Percentiles rank a stretch among this genome's conserved stretches.
These are phyloP conservation scores for Wilhelminamyces savonicus DNA, from an alignment of 805 yeast genomes.

Conservation along the genomic window DNA sequence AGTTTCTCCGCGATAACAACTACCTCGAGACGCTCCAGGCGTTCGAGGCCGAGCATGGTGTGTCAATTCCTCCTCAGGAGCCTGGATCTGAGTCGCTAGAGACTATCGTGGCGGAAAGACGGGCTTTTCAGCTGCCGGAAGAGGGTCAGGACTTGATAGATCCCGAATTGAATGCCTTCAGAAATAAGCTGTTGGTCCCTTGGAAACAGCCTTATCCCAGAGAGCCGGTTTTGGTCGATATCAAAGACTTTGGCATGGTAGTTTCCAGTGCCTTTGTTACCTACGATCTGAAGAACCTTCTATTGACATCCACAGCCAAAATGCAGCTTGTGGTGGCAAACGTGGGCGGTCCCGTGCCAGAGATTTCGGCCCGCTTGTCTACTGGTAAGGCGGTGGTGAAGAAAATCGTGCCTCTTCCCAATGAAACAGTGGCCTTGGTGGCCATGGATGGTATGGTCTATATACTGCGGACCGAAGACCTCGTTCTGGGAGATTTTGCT, in stretches of 20 bases:
- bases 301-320: too few relatives aligned
- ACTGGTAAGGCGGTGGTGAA: constrained; percentile 26
- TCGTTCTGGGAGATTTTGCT: too few relatives aligned
- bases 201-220: neutral
- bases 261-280: too few relatives aligned
- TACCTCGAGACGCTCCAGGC: constrained; percentile 39
- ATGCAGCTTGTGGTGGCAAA: too few relatives aligned
- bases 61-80: constrained; percentile 14
- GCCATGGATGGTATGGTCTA: constrained; percentile 50
- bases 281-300: too few relatives aligned
- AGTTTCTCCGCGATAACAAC: constrained; percentile 49
- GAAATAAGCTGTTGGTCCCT: constrained; percentile 1
- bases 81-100: constrained; percentile 30
- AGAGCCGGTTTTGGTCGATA: too few relatives aligned
- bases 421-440: constrained; percentile 28
- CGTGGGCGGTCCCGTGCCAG: too few relatives aligned
- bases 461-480: constrained; percentile 5
- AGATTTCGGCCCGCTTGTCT: too few relatives aligned
- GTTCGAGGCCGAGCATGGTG: constrained; percentile 43
- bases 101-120: constrained; percentile 33
- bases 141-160: too few relatives aligned
- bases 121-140: too few relatives aligned
- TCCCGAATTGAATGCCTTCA: constrained; percentile 8
- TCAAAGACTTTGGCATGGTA: too few relatives aligned
- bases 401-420: constrained; percentile 18